These are phyloP conservation scores for Dalbergia oliveri DNA, from an alignment of 306 rosid genomes.

Conservation along the genomic window DNA sequence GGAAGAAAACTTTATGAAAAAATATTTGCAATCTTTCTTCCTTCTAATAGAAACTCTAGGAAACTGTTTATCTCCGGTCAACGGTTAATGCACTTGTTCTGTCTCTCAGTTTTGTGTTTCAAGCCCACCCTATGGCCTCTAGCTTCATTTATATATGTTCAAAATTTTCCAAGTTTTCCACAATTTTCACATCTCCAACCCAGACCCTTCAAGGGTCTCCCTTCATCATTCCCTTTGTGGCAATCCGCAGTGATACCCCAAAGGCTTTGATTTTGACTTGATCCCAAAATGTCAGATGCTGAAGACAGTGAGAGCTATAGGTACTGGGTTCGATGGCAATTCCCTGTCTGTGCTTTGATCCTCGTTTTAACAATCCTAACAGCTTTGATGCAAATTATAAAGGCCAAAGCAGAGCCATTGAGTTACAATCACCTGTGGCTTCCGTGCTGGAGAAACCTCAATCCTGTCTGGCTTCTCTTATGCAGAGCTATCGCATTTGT, in stretches of 20 bases:
- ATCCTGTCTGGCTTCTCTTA: slow-evolving; percentile 48
- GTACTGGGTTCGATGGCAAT: slow-evolving; percentile 53
- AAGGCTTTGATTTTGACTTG: not conserved
- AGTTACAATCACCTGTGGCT: slow-evolving; percentile 45
- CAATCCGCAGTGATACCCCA: not conserved
- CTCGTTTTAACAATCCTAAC: not conserved
- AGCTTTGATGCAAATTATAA: slow-evolving; percentile 34
- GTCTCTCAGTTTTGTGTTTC: not conserved
- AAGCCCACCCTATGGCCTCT: not conserved
- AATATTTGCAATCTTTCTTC: too few species aligned
- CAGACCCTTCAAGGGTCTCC: not conserved
- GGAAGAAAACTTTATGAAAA: not conserved
- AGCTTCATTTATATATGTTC: not conserved
- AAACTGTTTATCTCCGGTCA: not conserved
- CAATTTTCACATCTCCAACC: not conserved
- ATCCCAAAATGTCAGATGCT: slow-evolving; percentile 31
- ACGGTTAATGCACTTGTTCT: not conserved
- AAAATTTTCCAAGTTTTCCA: not conserved
- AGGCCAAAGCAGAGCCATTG: slow-evolving; percentile 46
- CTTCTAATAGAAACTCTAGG: too few species aligned
- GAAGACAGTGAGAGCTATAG: slow-evolving; percentile 17
- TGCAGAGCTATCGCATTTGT: slow-evolving; percentile 49
- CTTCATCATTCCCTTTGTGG: not conserved
- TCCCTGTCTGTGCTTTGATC: slow-evolving; percentile 46
- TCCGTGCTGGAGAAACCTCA: slow-evolving; percentile 53